Percentiles rank a stretch among this genome's conserved stretches.
phyloP scores from a whole-genome alignment of 306 rosid genomes.

The Leucaena leucocephala region DNA sequence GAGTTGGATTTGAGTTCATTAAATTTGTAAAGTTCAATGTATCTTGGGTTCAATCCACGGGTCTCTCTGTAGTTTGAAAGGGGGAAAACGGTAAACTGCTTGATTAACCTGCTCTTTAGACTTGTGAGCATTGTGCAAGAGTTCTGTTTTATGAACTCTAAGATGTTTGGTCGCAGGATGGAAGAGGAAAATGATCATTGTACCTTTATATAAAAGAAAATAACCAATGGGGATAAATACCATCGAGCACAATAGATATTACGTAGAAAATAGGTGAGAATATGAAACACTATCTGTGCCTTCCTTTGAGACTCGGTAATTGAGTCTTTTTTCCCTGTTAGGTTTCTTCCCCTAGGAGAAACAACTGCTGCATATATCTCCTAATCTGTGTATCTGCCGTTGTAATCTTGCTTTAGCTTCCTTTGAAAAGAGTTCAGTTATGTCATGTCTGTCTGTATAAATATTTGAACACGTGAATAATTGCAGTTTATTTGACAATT shows the following conservation, averaged over 20 bases:
- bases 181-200: neutral
- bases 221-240: too few relatives aligned
- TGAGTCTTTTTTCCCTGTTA: neutral
- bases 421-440: too few relatives aligned
- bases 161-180: neutral
- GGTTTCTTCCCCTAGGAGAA: constrained; percentile 1
- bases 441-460: neutral
- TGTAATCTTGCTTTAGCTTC: neutral
- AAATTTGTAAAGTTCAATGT: too few relatives aligned
- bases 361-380: neutral
- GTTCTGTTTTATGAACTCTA: neutral
- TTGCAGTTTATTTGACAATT: neutral
- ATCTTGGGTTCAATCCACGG: too few relatives aligned
- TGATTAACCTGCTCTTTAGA: too few relatives aligned
- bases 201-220: too few relatives aligned
- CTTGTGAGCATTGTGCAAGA: constrained; percentile 12
- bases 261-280: neutral
- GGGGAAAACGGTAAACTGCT: too few relatives aligned
- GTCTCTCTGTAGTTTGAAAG: too few relatives aligned
- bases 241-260: neutral
- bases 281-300: neutral
- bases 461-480: neutral
- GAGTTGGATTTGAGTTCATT: too few relatives aligned
- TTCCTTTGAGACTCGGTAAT: neutral
- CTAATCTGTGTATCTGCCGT: neutral